These are phyloP conservation scores for Collybia nuda DNA, from an alignment of 768 basidiomycete genomes.

Conservation along the genomic window DNA sequence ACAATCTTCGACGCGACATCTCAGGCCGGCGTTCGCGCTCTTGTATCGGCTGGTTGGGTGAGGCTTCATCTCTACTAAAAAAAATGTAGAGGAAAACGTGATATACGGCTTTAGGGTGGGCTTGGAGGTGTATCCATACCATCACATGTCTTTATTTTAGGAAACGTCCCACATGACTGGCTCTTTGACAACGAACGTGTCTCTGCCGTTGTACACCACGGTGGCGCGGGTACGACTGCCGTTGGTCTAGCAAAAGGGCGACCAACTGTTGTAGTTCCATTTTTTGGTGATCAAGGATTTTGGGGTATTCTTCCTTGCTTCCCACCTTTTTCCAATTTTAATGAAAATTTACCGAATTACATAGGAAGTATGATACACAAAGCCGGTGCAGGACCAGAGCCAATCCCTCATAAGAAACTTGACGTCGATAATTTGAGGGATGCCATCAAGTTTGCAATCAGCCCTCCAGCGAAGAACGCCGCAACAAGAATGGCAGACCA, in stretches of 20 bases:
- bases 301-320: slow-evolving; percentile 36
- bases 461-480: slow-evolving; percentile 45
- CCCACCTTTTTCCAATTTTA: slow-evolving; percentile 17
- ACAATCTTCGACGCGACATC: slow-evolving; percentile 59
- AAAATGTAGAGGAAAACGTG: not conserved
- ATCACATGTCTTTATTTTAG: slow-evolving; percentile 57
- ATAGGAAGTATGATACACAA: slow-evolving; percentile 61
- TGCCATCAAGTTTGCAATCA: slow-evolving; percentile 50
- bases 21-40: slow-evolving; percentile 54
- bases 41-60: slow-evolving; percentile 67
- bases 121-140: slow-evolving; percentile 54
- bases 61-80: slow-evolving; percentile 7
- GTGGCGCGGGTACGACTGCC: slow-evolving; percentile 68
- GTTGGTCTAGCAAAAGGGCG: slow-evolving; percentile 58
- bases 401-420: slow-evolving; percentile 55
- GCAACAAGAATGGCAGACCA: slow-evolving; percentile 48
- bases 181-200: slow-evolving; percentile 56
- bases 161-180: slow-evolving; percentile 71
- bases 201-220: slow-evolving; percentile 61
- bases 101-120: slow-evolving; percentile 37
- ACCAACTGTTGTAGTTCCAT: slow-evolving; percentile 63
- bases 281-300: slow-evolving; percentile 66
- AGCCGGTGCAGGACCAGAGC: slow-evolving; percentile 61
- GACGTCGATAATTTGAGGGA: slow-evolving; percentile 46
- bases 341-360: slow-evolving; percentile 20